Conservation (phyloP, 805 yeast genomes). For the Metschnikowia hibisci region DNA sequence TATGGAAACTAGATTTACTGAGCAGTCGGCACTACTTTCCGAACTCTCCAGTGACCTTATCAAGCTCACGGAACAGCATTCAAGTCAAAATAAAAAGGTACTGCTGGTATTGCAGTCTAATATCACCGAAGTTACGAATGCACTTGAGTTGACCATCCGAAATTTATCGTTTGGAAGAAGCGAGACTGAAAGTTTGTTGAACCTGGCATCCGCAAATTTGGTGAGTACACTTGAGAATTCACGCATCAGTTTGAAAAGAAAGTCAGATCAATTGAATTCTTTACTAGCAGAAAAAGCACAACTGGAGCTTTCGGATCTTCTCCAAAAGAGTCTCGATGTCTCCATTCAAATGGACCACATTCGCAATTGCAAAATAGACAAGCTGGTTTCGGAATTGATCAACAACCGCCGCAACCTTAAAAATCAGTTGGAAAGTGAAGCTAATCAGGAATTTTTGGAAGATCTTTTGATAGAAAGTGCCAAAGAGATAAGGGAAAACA, state of each 20-base stretch:
- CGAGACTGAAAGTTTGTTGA: not conserved
- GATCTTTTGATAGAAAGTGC: not conserved
- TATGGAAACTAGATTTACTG: not conserved
- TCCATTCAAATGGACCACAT: not conserved
- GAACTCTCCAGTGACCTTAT: not conserved
- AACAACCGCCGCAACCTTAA: not conserved
- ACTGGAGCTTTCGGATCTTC: not conserved
- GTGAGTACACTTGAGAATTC: not conserved
- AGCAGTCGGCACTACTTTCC: not conserved
- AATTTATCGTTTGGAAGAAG: not conserved
- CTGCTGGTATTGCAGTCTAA: slow-evolving; percentile 2
- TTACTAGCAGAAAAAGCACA: not conserved
- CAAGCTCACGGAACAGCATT: not conserved
- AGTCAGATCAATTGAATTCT: not conserved
- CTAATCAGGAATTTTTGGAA: not conserved
- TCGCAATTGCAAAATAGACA: not conserved
- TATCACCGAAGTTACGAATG: not conserved
- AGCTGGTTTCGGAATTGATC: not conserved
- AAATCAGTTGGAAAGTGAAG: not conserved
- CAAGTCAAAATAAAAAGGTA: slow-evolving; percentile 1
- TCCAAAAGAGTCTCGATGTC: not conserved
- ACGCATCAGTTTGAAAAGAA: not conserved
- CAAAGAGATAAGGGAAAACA: not conserved
- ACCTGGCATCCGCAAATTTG: not conserved
- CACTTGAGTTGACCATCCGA: not conserved